These are phyloP conservation scores for Cladosporium sp. DNA, from an alignment of 2,329 filamentous ascomycete species.

Conservation along the genomic window DNA sequence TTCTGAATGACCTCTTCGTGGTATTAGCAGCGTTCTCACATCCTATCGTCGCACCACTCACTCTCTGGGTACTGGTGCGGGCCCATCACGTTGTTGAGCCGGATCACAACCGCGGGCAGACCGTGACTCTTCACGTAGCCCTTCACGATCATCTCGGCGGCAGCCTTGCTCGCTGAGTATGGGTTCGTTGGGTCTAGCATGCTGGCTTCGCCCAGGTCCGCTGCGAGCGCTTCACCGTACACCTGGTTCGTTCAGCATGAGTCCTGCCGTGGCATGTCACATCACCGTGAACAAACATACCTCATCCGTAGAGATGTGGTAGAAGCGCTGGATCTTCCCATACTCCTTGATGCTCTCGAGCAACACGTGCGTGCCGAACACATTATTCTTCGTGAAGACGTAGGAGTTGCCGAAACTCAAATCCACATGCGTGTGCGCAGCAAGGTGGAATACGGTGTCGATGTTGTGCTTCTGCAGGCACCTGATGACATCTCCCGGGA, in stretches of 20 bases:
- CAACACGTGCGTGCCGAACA: constrained; percentile 78
- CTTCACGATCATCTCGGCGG: constrained; percentile 52
- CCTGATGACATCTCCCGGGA: constrained; percentile 63
- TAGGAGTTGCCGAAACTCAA: constrained; percentile 79
- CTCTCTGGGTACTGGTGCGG: constrained; percentile 51
- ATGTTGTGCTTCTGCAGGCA: constrained; percentile 68
- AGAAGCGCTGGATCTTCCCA: constrained; percentile 62
- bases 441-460: constrained; percentile 79
- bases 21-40: background rate
- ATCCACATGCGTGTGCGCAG: constrained; percentile 81
- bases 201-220: constrained; percentile 68
- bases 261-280: constrained; percentile 12
- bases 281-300: constrained; percentile 12
- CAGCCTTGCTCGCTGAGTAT: constrained; percentile 37
- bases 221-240: constrained; percentile 72
- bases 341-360: constrained; percentile 72
- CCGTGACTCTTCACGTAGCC: constrained; percentile 83
- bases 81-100: constrained; percentile 82
- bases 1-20: constrained; percentile 74
- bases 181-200: constrained; percentile 76
- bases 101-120: constrained; percentile 72
- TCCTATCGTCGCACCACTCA: background rate
- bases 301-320: constrained; percentile 76
- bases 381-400: constrained; percentile 75
- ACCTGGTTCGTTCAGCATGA: constrained; percentile 48